Conservation (phyloP, 257 asterid genomes). For the Lantana camara region DNA sequence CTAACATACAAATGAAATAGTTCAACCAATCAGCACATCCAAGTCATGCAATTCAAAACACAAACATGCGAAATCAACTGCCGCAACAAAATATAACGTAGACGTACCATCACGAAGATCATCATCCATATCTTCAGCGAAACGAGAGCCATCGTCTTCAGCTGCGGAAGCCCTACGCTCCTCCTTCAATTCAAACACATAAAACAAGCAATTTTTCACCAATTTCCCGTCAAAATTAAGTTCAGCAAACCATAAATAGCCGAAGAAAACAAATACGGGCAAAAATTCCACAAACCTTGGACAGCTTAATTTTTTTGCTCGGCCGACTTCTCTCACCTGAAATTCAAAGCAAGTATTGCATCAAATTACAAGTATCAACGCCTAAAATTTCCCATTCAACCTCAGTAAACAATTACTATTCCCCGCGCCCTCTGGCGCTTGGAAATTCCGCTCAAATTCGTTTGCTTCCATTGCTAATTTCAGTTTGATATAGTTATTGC, state of each 20-base stretch:
- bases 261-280: neutral
- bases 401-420: neutral
- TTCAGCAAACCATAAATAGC: neutral
- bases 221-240: neutral
- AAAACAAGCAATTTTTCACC: neutral
- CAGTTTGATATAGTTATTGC: neutral
- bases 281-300: slow-evolving; percentile 50
- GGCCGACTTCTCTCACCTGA: slow-evolving; percentile 85
- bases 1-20: slow-evolving; percentile 34
- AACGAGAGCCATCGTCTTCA: slow-evolving; percentile 50
- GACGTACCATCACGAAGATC: slow-evolving; percentile 70
- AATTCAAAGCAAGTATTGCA: slow-evolving; percentile 25
- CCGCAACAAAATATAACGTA: slow-evolving; percentile 4
- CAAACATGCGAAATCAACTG: neutral
- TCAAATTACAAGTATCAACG: slow-evolving; percentile 20
- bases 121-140: slow-evolving; percentile 58
- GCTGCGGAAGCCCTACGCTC: slow-evolving; percentile 44
- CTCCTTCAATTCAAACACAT: slow-evolving; percentile 48
- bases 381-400: slow-evolving; percentile 6
- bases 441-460: neutral
- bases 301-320: slow-evolving; percentile 63
- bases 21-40: slow-evolving; percentile 12
- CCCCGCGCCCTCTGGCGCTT: neutral
- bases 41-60: neutral
- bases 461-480: neutral